Conservation (phyloP, 345 rosid genomes). For the Microcos paniculata region DNA sequence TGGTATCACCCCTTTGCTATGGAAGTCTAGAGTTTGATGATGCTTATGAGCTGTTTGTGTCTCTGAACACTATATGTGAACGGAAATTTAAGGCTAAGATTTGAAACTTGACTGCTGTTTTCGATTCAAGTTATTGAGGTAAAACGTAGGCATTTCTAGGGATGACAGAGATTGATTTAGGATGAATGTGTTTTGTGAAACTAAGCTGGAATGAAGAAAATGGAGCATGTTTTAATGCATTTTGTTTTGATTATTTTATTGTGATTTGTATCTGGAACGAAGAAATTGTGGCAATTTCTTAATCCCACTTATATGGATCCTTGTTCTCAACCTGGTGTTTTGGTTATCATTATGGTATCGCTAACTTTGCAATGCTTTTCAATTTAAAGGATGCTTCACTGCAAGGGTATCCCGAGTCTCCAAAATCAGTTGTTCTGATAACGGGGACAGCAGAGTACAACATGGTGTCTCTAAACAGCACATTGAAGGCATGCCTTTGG, state of each 20-base stretch:
- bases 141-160: too few relatives aligned
- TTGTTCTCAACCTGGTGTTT: neutral
- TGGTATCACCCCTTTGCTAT: neutral
- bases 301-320: neutral
- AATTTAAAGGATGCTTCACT: slow-evolving; percentile 78
- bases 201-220: too few relatives aligned
- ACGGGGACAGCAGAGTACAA: slow-evolving; percentile 90
- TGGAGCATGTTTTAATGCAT: too few relatives aligned
- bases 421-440: slow-evolving; percentile 87
- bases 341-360: slow-evolving; percentile 4
- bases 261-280: neutral
- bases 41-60: neutral
- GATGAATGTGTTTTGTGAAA: too few relatives aligned
- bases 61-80: neutral
- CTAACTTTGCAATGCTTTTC: slow-evolving; percentile 6
- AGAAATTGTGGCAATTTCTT: neutral
- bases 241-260: too few relatives aligned
- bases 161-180: too few relatives aligned
- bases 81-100: neutral
- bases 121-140: neutral
- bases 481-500: slow-evolving; percentile 89
- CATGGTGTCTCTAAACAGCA: slow-evolving; percentile 72
- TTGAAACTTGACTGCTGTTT: neutral
- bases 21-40: neutral
- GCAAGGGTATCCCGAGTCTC: slow-evolving; percentile 84